Base-by-base conservation (phyloP, 2,329 filamentous ascomycete species). In the Alternaria tenuissima region DNA sequence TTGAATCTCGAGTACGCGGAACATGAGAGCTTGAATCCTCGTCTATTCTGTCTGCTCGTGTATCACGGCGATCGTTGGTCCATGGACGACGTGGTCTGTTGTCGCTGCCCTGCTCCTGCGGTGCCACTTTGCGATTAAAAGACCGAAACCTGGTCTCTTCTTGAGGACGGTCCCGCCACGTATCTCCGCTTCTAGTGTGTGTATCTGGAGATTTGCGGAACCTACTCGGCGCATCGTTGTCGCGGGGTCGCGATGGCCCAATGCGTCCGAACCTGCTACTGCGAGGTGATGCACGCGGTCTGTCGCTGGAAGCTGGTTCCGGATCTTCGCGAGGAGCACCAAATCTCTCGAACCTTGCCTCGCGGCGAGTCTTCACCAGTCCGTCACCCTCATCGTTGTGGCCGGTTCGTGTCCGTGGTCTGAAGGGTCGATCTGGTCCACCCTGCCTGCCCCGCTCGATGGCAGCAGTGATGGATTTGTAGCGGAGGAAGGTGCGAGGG, bases 381-480 rank as follows among this genome's bases (percentile, higher is more conserved):
- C 18, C 12, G 4, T 49, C 59, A 12, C 34, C 22, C 8, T 5
- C 53, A 34, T 38, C 39, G 20, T 49, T 34, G 26, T 41, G 32
- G 36, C 8, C 38, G 39, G 36, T 52, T 61, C 55, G 59, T 32
- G 61, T 48, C 46, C 63, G 65, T 16, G 54, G 54, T 58, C 48
- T 54, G 8, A 55, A 58, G 26, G 65, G 59, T 16, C 61, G 57
- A 11, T 63, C 58, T 24, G 62, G 59, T 16, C 61, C 54, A 18
- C 62, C 54, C 16, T 59, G 64, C 55, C 64, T 66, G 52, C 69
- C 73, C 64, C 70, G 64, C 61, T 76, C 75, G 59, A 77, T 76
- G 42, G 74, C 68, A 8, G 71, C 70, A 39, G 68, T 72, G 44
- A 77, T 65, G 36, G 75, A 77, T 56, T 76, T 76, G 63, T 72